Evolutionary conservation across 495 filamentous ascomycete genomes (phyloP).

Genomic region (Xylaria longipes): DNA sequence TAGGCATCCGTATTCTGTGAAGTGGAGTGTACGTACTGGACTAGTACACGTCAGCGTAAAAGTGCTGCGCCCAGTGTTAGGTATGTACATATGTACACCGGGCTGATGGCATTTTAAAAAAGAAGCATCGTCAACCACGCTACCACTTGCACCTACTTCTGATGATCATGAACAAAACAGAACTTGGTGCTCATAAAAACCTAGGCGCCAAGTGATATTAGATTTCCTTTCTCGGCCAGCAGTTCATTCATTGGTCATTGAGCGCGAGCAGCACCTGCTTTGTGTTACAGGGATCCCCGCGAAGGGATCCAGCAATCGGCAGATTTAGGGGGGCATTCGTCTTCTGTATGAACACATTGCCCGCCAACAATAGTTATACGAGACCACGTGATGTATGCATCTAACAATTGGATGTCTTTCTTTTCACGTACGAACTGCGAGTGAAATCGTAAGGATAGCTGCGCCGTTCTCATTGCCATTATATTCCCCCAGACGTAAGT

Average conservation of each 20-base stretch:
- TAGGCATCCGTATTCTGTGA: conserved; percentile 10
- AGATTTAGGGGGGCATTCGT: not conserved
- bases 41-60: not conserved
- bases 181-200: not conserved
- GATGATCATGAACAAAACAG: not conserved
- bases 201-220: not conserved
- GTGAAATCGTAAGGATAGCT: not conserved
- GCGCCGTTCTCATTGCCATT: not conserved
- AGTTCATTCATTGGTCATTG: conserved; percentile 3
- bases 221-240: not conserved
- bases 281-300: conserved; percentile 21
- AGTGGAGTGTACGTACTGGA: not conserved
- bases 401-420: not conserved
- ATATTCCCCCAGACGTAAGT: not conserved
- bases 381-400: not conserved
- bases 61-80: not conserved
- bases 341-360: not conserved
- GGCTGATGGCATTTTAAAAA: not conserved
- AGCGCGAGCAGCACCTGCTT: not conserved
- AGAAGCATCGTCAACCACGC: not conserved
- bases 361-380: not conserved
- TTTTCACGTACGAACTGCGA: not conserved
- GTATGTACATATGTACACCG: not conserved
- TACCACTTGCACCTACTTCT: not conserved
- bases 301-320: conserved; percentile 1